Percentiles rank a stretch among this genome's conserved stretches.
Evolutionary conservation across 768 basidiomycete genomes (phyloP).

Genomic region (Arthromyces matolae): DNA sequence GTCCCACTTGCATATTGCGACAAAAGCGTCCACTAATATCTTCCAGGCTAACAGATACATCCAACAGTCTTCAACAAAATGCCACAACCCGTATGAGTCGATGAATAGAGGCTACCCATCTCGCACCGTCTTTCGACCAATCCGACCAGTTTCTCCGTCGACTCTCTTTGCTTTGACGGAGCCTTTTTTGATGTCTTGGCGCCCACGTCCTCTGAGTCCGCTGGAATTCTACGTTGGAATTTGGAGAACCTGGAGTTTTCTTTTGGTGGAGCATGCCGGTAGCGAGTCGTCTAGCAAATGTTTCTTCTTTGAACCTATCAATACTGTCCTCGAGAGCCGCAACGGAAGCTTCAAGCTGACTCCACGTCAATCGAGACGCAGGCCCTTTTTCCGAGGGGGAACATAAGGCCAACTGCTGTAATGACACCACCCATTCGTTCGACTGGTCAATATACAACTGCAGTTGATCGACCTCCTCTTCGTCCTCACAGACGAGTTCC

Average conservation of each 20-base stretch:
- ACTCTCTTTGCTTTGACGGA: slow-evolving; percentile 43
- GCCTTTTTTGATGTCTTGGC: slow-evolving; percentile 41
- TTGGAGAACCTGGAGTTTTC: too few species aligned
- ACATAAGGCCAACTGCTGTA: neutral
- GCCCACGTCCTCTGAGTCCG: slow-evolving; percentile 9
- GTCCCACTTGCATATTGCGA: neutral
- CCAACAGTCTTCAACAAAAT: too few species aligned
- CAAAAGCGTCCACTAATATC: neutral
- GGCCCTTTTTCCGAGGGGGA: neutral
- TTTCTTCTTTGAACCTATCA: neutral
- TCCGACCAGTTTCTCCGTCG: slow-evolving; percentile 32
- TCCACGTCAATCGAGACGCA: slow-evolving; percentile 8
- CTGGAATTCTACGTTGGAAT: too few species aligned
- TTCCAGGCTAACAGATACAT: too few species aligned
- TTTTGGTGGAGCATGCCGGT: too few species aligned
- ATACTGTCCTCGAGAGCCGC: neutral
- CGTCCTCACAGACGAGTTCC: neutral
- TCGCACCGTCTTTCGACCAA: slow-evolving; percentile 6
- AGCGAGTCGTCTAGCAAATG: neutral
- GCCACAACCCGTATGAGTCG: too few species aligned
- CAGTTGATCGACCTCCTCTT: neutral
- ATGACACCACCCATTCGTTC: slow-evolving; percentile 4
- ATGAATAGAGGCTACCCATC: neutral
- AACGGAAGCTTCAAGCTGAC: slow-evolving; percentile 4
- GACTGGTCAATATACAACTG: slow-evolving; percentile 1